These are phyloP conservation scores for Cyamopsis tetragonoloba DNA, from an alignment of 306 rosid genomes.

Conservation along the genomic window DNA sequence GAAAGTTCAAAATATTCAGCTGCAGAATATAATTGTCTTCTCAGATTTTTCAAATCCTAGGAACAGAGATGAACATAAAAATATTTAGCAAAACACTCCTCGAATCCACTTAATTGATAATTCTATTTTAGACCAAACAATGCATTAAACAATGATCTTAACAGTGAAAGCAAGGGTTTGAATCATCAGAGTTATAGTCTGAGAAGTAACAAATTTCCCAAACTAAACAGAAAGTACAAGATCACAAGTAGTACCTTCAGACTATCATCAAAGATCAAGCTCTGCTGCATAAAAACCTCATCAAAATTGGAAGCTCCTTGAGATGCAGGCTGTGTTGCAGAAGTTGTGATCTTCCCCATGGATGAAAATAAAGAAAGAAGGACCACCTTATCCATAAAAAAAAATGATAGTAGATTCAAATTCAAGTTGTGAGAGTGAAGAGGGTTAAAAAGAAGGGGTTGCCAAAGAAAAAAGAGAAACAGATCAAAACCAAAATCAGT, in stretches of 20 bases:
- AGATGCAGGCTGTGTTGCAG: slow-evolving; percentile 47
- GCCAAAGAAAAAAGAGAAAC: slow-evolving; percentile 15
- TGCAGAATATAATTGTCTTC: slow-evolving; percentile 89
- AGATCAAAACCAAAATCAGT: slow-evolving; percentile 25
- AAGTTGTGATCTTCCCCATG: slow-evolving; percentile 62
- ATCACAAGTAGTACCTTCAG: slow-evolving; percentile 55
- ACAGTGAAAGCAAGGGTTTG: background rate
- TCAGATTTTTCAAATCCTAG: slow-evolving; percentile 92
- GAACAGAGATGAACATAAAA: slow-evolving; percentile 26
- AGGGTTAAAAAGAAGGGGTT: slow-evolving; percentile 13
- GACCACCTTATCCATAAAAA: slow-evolving; percentile 29
- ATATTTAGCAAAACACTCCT: slow-evolving; percentile 1
- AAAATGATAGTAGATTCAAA: slow-evolving; percentile 9
- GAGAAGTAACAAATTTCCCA: background rate
- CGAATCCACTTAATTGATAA: background rate
- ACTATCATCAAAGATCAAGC: slow-evolving; percentile 92
- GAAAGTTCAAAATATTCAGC: slow-evolving; percentile 97
- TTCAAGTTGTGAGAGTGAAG: slow-evolving; percentile 17
- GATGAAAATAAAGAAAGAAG: slow-evolving; percentile 27
- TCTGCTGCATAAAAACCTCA: slow-evolving; percentile 93
- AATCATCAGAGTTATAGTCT: background rate
- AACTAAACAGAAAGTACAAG: background rate
- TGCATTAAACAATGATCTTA: slow-evolving; percentile 6
- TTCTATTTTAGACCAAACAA: background rate
- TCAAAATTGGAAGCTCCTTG: slow-evolving; percentile 73